Evolutionary conservation across 2,329 filamentous ascomycete genomes (phyloP), one percentile per base, ranked within the genome.

Genomic region (Aspergillus hiratsukae): DNA sequence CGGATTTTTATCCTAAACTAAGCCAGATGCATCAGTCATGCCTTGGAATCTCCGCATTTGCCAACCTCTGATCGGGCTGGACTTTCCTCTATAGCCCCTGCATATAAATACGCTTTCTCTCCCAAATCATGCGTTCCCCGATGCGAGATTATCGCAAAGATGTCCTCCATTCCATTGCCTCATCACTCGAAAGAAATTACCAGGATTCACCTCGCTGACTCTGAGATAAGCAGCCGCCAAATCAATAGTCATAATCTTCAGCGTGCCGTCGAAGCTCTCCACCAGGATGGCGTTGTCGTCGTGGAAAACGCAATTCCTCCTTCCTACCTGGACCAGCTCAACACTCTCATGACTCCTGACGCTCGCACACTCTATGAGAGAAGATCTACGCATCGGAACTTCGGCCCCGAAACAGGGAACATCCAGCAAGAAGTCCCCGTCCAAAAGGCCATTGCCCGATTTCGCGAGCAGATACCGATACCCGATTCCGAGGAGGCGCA

Each of bases 351-450:
- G 63, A 49, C 62, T 8, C 58, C 60, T 19, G 72, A 76, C 62
- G 73, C 73, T 1, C 57, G 69, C 28, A 55, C 62, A 25, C 68
- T 75, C 23, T 68, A 70, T 40, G 53, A 60, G 3, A 64, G 69
- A 27, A 59, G 66, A 17, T 50, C 51, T 9, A 66, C 62, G 1
- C 62, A 68, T 49, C 62, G 61, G 49, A 69, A 69, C 49, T 68
- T 67, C 55, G 64, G 64, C 43, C 57, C 66, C 40, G 52, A 64
- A 9, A 74, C 71, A 2, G 67, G 69, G 0, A 77, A 77, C 56
- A 76, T 77, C 63, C 72, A 76, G 51, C 74, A 76, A 58, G 73
- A 72, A 27, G 31, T 37, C 6, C 75, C 75, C 0, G 71, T 75
- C 1, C 63, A 71, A 9, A 66, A 65, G 11, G 56, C 61, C 14